These are phyloP conservation scores for Fusarium siculi DNA, from an alignment of 2,329 filamentous ascomycete species.

Conservation along the genomic window DNA sequence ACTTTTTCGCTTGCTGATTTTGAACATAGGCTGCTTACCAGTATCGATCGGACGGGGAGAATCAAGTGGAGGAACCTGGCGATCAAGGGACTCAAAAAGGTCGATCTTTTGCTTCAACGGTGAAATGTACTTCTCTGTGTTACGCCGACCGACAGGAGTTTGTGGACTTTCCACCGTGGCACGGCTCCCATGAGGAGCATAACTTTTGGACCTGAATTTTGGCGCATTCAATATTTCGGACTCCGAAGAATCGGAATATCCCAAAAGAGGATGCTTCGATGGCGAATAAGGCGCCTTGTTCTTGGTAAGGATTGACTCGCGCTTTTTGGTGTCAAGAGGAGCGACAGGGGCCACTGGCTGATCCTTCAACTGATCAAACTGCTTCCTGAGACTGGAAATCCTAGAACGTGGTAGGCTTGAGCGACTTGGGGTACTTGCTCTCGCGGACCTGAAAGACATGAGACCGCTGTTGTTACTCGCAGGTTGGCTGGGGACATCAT, in stretches of 20 bases:
- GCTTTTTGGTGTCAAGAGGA: conserved; percentile 15
- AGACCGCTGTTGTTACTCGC: not conserved
- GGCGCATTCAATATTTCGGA: not conserved
- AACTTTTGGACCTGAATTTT: conserved; percentile 6
- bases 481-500: not conserved
- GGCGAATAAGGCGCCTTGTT: not conserved
- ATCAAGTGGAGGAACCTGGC: not conserved
- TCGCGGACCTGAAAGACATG: conserved; percentile 11
- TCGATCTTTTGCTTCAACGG: conserved; percentile 46
- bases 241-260: conserved; percentile 8
- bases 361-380: conserved; percentile 30
- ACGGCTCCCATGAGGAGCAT: not conserved
- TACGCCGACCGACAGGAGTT: not conserved
- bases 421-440: not conserved
- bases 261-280: conserved; percentile 6
- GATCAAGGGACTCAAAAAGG: conserved; percentile 46
- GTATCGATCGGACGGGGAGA: not conserved
- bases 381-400: conserved; percentile 39
- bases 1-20: not conserved
- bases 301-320: not conserved
- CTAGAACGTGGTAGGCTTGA: conserved; percentile 34
- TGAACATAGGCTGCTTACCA: not conserved
- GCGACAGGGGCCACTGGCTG: conserved; percentile 12
- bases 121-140: conserved; percentile 20
- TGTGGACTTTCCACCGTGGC: not conserved